Evolutionary conservation across 2,329 filamentous ascomycete genomes (phyloP).

Genomic region (Pseudovirgaria hyperparasitica): DNA sequence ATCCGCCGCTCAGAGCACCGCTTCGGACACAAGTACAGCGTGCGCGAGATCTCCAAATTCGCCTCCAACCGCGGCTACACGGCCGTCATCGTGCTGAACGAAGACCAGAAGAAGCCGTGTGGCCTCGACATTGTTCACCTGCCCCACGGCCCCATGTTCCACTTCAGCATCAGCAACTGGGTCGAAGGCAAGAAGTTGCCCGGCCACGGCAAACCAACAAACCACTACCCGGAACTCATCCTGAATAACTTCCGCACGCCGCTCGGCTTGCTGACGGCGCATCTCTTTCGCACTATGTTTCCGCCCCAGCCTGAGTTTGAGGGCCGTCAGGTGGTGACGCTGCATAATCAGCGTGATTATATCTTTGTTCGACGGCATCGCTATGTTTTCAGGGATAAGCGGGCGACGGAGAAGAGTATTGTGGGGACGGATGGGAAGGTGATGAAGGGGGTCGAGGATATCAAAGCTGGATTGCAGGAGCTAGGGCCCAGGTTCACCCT

Average conservation of each 20-base stretch:
- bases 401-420: constrained; percentile 75
- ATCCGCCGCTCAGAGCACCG: constrained; percentile 74
- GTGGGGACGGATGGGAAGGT: constrained; percentile 69
- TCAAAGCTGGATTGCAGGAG: constrained; percentile 82
- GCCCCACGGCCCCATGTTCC: constrained; percentile 77
- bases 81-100: constrained; percentile 70
- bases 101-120: constrained; percentile 75
- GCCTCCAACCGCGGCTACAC: constrained; percentile 75
- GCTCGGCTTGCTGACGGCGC: constrained; percentile 71
- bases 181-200: constrained; percentile 77
- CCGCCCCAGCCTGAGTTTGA: constrained; percentile 71
- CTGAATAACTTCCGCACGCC: constrained; percentile 94
- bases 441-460: constrained; percentile 71
- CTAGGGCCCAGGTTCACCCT: constrained; percentile 72
- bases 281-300: constrained; percentile 69
- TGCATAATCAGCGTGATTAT: constrained; percentile 93
- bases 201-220: constrained; percentile 80
- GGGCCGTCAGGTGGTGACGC: constrained; percentile 78
- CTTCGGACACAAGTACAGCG: constrained; percentile 79
- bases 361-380: constrained; percentile 86
- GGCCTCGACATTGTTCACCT: constrained; percentile 77
- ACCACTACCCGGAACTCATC: constrained; percentile 79
- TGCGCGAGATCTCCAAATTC: constrained; percentile 81
- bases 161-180: constrained; percentile 86
- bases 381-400: constrained; percentile 86